These are phyloP conservation scores for Debaryomyces coudertii DNA, from an alignment of 1,139 yeast species.

Conservation along the genomic window DNA sequence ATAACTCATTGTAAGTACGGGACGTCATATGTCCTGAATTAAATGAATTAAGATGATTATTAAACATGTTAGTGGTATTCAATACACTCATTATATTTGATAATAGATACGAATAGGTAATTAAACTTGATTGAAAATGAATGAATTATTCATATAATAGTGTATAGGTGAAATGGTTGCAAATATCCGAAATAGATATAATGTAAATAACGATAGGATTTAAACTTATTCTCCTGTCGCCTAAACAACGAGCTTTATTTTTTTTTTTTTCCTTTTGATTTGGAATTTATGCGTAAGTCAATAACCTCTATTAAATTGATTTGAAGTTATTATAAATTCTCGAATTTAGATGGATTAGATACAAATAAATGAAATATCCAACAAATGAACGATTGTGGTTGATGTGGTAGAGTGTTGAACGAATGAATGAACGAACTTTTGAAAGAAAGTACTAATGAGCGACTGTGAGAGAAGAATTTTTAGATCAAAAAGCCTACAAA, in stretches of 20 bases:
- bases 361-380: neutral
- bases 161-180: constrained; percentile 11
- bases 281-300: constrained; percentile 5
- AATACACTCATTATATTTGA: constrained; percentile 25
- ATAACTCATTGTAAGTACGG: constrained; percentile 35
- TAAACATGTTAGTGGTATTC: constrained; percentile 31
- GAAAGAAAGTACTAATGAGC: constrained; percentile 1
- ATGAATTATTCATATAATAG: constrained; percentile 5
- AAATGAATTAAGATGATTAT: constrained; percentile 33
- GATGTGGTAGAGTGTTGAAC: neutral
- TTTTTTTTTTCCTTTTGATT: constrained; percentile 4
- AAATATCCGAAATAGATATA: constrained; percentile 10
- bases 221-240: constrained; percentile 7
- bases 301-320: constrained; percentile 8
- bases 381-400: neutral
- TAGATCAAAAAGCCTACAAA: neutral
- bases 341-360: neutral
- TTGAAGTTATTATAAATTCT: constrained; percentile 1
- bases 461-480: constrained; percentile 3
- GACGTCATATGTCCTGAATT: constrained; percentile 39
- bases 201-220: constrained; percentile 9
- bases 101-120: constrained; percentile 4
- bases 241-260: constrained; percentile 9
- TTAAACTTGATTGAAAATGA: constrained; percentile 7
- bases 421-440: neutral